phyloP scores from a whole-genome alignment of 2,329 filamentous ascomycete genomes.

The Aspergillus jensenii region DNA sequence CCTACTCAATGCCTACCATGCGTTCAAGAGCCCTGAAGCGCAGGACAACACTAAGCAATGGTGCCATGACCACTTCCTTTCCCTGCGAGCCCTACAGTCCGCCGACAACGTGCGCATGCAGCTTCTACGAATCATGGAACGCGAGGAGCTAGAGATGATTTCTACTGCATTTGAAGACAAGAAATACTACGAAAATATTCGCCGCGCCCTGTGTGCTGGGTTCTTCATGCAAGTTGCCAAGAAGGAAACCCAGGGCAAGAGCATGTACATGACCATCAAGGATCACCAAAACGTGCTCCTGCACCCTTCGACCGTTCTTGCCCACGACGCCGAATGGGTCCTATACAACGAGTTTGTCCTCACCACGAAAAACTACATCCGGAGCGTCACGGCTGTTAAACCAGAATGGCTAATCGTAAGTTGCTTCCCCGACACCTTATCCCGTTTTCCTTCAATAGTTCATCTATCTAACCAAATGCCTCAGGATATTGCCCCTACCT shows the following conservation, averaged over 20 bases:
- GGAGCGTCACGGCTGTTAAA: slow-evolving; percentile 86
- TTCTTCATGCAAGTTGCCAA: slow-evolving; percentile 99
- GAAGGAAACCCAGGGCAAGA: slow-evolving; percentile 81
- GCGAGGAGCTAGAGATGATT: slow-evolving; percentile 77
- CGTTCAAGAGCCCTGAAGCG: slow-evolving; percentile 76
- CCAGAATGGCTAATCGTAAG: slow-evolving; percentile 91
- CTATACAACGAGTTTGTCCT: slow-evolving; percentile 98
- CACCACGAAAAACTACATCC: slow-evolving; percentile 96
- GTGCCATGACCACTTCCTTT: slow-evolving; percentile 97
- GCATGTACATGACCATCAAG: slow-evolving; percentile 87
- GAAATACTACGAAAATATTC: slow-evolving; percentile 97
- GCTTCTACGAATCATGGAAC: slow-evolving; percentile 96
- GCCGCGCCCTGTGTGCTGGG: slow-evolving; percentile 83
- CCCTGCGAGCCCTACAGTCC: slow-evolving; percentile 80
- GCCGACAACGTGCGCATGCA: slow-evolving; percentile 93
- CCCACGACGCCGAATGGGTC: slow-evolving; percentile 91
- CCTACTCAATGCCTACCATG: slow-evolving; percentile 95
- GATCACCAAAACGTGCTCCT: slow-evolving; percentile 92
- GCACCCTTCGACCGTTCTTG: slow-evolving; percentile 88
- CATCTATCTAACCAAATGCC: slow-evolving; percentile 30
- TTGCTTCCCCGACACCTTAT: slow-evolving; percentile 16
- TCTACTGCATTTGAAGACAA: slow-evolving; percentile 92
- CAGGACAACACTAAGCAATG: slow-evolving; percentile 78
- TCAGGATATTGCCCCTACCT: slow-evolving; percentile 87
- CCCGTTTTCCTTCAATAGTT: slow-evolving; percentile 4